phyloP scores from a whole-genome alignment of 768 basidiomycete genomes.

The Pleurotus salmoneostramineus region DNA sequence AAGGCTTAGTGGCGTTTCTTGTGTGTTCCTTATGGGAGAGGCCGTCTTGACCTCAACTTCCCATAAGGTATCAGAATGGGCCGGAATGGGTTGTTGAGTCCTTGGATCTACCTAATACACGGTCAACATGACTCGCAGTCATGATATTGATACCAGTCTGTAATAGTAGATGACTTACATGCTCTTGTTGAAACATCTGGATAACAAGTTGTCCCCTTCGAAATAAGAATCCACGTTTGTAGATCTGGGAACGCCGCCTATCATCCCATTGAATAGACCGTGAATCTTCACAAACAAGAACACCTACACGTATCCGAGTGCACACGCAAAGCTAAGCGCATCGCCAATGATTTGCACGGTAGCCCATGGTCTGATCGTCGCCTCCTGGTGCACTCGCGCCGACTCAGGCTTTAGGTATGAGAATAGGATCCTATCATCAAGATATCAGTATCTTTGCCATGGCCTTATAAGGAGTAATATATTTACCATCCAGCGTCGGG shows the following conservation, averaged over 20 bases:
- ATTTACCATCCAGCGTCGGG: constrained; percentile 59
- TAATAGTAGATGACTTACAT: constrained; percentile 28
- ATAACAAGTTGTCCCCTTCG: constrained; percentile 67
- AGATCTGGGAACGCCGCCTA: constrained; percentile 71
- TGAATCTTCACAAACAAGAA: constrained; percentile 1
- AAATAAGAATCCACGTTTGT: constrained; percentile 79
- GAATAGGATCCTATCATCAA: constrained; percentile 57
- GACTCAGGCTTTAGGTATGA: constrained; percentile 84
- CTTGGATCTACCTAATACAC: constrained; percentile 62
- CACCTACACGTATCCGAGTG: constrained; percentile 69
- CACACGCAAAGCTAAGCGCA: constrained; percentile 75
- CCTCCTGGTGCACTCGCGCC: constrained; percentile 79
- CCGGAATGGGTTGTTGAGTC: constrained; percentile 71
- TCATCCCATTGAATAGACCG: neutral
- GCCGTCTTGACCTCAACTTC: constrained; percentile 88
- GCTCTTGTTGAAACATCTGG: constrained; percentile 84
- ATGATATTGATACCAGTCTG: neutral
- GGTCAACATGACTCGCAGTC: neutral
- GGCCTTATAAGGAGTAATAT: neutral
- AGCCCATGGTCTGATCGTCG: constrained; percentile 84
- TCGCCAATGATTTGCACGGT: constrained; percentile 77
- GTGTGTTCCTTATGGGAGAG: constrained; percentile 71
- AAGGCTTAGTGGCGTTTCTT: constrained; percentile 67
- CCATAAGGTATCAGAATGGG: constrained; percentile 80
- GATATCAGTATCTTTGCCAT: neutral